A percentile compares a stretch with the other conserved stretches of the same genome.
Evolutionary conservation across 208 protist species (phyloP).

Genomic region (Naegleria fowleri): DNA sequence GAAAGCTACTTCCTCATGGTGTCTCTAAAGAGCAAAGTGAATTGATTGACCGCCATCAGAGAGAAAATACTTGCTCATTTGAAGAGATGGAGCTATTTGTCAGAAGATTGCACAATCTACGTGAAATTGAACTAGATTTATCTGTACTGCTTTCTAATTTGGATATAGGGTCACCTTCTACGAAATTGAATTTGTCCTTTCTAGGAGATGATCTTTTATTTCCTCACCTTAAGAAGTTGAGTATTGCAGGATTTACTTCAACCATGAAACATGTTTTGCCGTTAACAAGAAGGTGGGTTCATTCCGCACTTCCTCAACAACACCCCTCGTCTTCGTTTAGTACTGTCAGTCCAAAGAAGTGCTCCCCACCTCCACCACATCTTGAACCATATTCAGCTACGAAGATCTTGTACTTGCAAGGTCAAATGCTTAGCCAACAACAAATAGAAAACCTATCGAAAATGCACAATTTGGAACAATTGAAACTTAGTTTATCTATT

Average conservation of each 20-base stretch:
- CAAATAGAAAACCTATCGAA: not conserved
- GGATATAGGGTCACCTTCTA: not conserved
- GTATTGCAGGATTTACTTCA: not conserved
- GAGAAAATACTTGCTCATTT: not conserved
- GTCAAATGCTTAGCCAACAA: not conserved
- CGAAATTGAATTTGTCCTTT: not conserved
- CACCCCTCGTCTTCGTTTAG: no score
- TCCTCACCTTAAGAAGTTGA: not conserved
- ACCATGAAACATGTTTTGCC: not conserved
- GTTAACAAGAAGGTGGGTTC: not conserved
- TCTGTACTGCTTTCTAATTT: not conserved
- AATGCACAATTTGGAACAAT: not conserved
- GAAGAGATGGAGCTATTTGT: not conserved
- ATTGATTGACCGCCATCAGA: not conserved
- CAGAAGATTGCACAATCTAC: not conserved
- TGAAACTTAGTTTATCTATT: not conserved
- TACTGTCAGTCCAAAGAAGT: not conserved
- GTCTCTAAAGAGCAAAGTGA: not conserved
- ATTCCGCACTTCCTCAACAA: no score
- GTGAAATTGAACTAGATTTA: not conserved
- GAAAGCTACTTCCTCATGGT: not conserved
- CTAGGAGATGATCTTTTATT: not conserved
- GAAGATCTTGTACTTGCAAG: not conserved
- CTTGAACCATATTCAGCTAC: no score
- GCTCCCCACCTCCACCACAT: not conserved